Base-by-base conservation (phyloP, 768 basidiomycete genomes). In the Tulasnella sp. region DNA sequence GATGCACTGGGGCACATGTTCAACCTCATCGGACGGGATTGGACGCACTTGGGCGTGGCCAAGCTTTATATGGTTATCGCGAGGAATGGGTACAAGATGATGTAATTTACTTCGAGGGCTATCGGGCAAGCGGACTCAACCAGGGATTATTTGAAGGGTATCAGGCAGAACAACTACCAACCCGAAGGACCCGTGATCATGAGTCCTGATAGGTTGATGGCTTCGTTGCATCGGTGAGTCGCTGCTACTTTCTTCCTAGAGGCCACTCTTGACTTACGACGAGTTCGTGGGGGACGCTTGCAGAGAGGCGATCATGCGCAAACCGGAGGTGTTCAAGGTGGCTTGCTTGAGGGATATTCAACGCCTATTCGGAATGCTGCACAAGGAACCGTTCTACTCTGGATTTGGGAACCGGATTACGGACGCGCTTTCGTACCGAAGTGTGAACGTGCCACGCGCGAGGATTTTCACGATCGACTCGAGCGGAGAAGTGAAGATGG, bases 91-190 rank as follows among this genome's bases (percentile, higher is more conserved):
- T 99, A 98, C 89, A 97, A 95, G 87, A 93, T 99, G 84, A 92
- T 99, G 91, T 99, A 99, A 85, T 90, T 99, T 18, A 99, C 98
- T 0, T 98, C 97, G 18, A 90, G 98, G 46, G 97, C 98, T 12
- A 98, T 99, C 81, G 97, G 98, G 0, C 98, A 99, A 84, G 98
- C 98, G 34, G 98, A 99, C 83, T 93, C 96, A 44, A 99, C 98
- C 39, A 87, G 97, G 71, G 94, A 96, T 80, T 99, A 99, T 83
- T 89, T 99, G 34, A 94, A 92, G 84, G 94, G 94, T 8, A 95
- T 99, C 86, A 95, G 93, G 84, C 98, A 99, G 87, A 94, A 97
- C 81, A 92, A 96, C 82, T 97, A 98, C 84, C 93, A 96, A n/a
- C 98, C 98, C 0, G 42, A 44, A 44, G 42, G 42, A 2, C 42